Evolutionary conservation across 1,284 basidiomycete species (phyloP).

Genomic region (Malassezia japonica): DNA sequence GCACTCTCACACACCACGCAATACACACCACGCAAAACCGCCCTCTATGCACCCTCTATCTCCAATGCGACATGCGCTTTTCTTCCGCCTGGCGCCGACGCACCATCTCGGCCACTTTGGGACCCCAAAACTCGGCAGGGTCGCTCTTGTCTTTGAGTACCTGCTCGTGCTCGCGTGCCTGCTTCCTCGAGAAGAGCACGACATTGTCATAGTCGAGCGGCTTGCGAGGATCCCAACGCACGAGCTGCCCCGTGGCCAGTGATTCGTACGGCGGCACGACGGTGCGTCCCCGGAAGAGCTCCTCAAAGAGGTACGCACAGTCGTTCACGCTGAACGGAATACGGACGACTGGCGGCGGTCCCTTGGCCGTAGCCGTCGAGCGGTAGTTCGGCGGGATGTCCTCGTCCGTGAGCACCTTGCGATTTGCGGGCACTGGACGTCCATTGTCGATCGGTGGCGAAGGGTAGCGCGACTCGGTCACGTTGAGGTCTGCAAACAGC

Average conservation of each 20-base stretch:
- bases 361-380: background rate
- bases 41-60: conserved; percentile 2
- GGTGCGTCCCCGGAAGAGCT: conserved; percentile 36
- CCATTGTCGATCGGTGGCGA: conserved; percentile 5
- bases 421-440: background rate
- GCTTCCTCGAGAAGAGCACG: conserved; percentile 30
- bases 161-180: conserved; percentile 35
- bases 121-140: conserved; percentile 41
- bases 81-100: conserved; percentile 36
- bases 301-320: conserved; percentile 39
- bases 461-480: conserved; percentile 20
- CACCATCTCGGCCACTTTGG: conserved; percentile 26
- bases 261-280: conserved; percentile 38
- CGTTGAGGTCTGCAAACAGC: conserved; percentile 22
- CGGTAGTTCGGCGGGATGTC: conserved; percentile 14
- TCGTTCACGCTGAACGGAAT: conserved; percentile 43
- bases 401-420: background rate
- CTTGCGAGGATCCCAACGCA: conserved; percentile 40
- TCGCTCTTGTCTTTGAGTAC: conserved; percentile 30
- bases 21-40: too few relatives aligned
- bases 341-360: conserved; percentile 17
- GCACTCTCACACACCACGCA: too few relatives aligned
- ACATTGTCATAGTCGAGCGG: conserved; percentile 42
- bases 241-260: conserved; percentile 22
- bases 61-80: conserved; percentile 19